These are phyloP conservation scores for Penicillium frequentans DNA, from an alignment of 2,329 filamentous ascomycete genomes.

Conservation along the genomic window DNA sequence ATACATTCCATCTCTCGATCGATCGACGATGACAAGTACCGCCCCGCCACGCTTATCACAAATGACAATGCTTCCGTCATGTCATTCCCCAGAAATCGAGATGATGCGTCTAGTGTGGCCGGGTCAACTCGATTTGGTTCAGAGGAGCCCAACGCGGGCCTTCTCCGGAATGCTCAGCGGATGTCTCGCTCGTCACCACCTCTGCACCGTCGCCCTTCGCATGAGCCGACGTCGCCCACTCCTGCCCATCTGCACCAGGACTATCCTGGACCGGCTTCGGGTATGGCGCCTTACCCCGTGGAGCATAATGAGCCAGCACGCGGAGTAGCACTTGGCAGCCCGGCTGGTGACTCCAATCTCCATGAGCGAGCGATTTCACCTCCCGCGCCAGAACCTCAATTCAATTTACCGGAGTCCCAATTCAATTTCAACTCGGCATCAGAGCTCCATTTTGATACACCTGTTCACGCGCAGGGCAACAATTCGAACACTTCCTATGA, in stretches of 20 bases:
- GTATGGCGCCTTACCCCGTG: conserved; percentile 5
- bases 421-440: conserved; percentile 11
- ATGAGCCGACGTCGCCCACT: conserved; percentile 10
- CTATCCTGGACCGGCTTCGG: conserved; percentile 14
- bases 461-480: not conserved
- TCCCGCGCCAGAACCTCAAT: not conserved
- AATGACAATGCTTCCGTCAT: conserved; percentile 44
- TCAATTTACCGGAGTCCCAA: conserved; percentile 8
- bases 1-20: conserved; percentile 80
- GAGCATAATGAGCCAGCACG: conserved; percentile 12
- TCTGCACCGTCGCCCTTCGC: conserved; percentile 20
- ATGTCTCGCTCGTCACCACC: conserved; percentile 58
- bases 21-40: conserved; percentile 83
- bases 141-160: conserved; percentile 51
- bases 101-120: conserved; percentile 55
- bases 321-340: conserved; percentile 14
- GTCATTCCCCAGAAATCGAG: conserved; percentile 39
- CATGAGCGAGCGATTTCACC: not conserved
- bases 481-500: conserved; percentile 3
- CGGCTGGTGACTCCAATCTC: conserved; percentile 3
- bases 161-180: conserved; percentile 57
- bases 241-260: conserved; percentile 12
- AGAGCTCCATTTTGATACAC: conserved; percentile 21
- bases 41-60: conserved; percentile 60
- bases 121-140: conserved; percentile 48